Evolutionary conservation across 345 rosid species (phyloP).

Genomic region (Eucalyptus globulus): DNA sequence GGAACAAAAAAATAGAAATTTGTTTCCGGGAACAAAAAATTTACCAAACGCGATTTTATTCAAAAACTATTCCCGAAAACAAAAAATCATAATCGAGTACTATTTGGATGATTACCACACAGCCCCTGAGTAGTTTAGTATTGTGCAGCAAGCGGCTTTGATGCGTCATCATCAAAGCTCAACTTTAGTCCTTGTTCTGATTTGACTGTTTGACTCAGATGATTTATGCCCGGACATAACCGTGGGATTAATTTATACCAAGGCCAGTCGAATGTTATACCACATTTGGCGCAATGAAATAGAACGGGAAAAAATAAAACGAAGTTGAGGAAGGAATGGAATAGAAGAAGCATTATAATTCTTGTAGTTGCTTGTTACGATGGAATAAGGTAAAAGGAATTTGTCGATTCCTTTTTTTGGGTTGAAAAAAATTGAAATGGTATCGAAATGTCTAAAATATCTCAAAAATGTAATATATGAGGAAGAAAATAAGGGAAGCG

Average conservation of each 20-base stretch:
- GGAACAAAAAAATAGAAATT: too few relatives aligned
- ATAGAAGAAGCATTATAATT: neutral
- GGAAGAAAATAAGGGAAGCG: too few relatives aligned
- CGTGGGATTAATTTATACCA: neutral
- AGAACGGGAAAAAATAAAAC: neutral
- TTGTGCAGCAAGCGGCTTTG: neutral
- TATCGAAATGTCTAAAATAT: too few relatives aligned
- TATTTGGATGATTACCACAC: too few relatives aligned
- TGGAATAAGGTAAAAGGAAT: neutral
- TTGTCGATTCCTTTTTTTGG: neutral
- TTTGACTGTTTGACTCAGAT: neutral
- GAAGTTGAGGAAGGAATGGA: neutral
- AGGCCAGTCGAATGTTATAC: neutral
- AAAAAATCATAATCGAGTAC: too few relatives aligned
- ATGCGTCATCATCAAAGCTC: neutral
- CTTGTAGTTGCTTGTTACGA: neutral
- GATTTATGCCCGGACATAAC: neutral
- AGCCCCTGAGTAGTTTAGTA: neutral
- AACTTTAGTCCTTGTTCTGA: neutral
- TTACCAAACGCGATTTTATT: too few relatives aligned
- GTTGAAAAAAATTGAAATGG: neutral
- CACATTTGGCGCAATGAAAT: neutral
- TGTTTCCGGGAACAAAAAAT: too few relatives aligned
- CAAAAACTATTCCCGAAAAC: too few relatives aligned
- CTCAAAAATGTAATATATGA: too few relatives aligned